Evolutionary conservation across 345 rosid species (phyloP), one percentile per base, ranked within the genome.

Genomic region (Gossypium sturtianum): DNA sequence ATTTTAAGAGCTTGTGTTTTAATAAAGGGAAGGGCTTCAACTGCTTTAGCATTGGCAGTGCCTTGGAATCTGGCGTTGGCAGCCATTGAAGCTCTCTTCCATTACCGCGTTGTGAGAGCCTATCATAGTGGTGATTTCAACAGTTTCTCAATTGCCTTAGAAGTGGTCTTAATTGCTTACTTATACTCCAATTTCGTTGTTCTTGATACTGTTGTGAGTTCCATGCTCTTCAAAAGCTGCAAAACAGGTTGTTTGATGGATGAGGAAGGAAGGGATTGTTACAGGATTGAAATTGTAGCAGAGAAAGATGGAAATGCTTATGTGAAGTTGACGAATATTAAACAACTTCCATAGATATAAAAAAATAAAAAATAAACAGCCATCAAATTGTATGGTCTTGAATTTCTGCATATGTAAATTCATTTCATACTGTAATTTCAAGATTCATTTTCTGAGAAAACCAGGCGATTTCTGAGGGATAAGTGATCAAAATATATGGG

Each of bases 41-140:
- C 86, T n/a, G 97, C 96, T 15, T 72, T 95, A 17, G 85, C 89
- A 13, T 80, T 95, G 66, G 93, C 98, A 51, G 49, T 93, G 5
- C 91, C 96, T 2, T 79, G 78, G 1, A 89, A 86, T 53, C 67
- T 93, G 15, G 81, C 74, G 25, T 62, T 93, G 83, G 94, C 94
- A 0, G 94, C 83, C 1, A 74, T 86, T 2, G 99, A 95, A 81
- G 97, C 93, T 4, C 38, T 91, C 87, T 95, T 93, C 78, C 93
- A 82, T 9, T 84, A 83, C 78, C 63, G 98, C 65, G 72, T 93
- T 3, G 70, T 86, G 58, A 80, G 78, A 19, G 76, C 82, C 12
- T 86, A 59, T 59, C 83, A 66, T 15, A 62, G 11, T 1, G 75
- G 83, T 3, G 79, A 76, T 7, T 56, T 73, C 43, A 58, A 12